These are phyloP conservation scores for Sideroxylon spinosum DNA, from an alignment of 179 eudicot species.

Conservation along the genomic window DNA sequence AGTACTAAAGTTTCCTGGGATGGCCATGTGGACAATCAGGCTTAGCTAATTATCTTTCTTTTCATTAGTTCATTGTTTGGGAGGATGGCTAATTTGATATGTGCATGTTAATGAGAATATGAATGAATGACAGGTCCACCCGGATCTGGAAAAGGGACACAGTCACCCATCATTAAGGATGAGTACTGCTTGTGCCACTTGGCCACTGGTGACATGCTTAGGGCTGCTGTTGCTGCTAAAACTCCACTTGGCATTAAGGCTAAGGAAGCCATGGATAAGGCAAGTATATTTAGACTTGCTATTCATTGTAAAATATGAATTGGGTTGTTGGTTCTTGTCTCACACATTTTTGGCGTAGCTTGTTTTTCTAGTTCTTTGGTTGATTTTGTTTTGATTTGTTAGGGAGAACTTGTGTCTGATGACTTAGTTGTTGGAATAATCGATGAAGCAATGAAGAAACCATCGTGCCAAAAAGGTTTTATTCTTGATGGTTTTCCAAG, in stretches of 20 bases:
- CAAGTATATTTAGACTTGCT: constrained; percentile 17
- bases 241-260: constrained; percentile 94
- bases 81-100: background rate
- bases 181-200: constrained; percentile 96
- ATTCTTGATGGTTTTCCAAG: constrained; percentile 98
- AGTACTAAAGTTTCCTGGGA: background rate
- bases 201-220: constrained; percentile 98
- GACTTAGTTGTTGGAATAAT: constrained; percentile 93
- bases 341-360: background rate
- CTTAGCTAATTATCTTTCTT: background rate
- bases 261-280: constrained; percentile 94
- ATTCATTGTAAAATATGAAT: background rate
- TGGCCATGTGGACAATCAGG: background rate
- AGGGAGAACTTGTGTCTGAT: constrained; percentile 96
- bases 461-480: constrained; percentile 91
- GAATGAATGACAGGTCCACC: constrained; percentile 66
- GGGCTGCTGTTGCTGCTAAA: constrained; percentile 95
- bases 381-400: constrained; percentile 1
- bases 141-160: constrained; percentile 97
- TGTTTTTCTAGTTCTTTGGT: background rate
- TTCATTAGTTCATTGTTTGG: background rate
- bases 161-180: constrained; percentile 88
- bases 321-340: background rate
- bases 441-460: constrained; percentile 87
- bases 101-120: background rate